Base-by-base conservation (phyloP, 2,329 filamentous ascomycete genomes). In the Hypoxylon rubiginosum region DNA sequence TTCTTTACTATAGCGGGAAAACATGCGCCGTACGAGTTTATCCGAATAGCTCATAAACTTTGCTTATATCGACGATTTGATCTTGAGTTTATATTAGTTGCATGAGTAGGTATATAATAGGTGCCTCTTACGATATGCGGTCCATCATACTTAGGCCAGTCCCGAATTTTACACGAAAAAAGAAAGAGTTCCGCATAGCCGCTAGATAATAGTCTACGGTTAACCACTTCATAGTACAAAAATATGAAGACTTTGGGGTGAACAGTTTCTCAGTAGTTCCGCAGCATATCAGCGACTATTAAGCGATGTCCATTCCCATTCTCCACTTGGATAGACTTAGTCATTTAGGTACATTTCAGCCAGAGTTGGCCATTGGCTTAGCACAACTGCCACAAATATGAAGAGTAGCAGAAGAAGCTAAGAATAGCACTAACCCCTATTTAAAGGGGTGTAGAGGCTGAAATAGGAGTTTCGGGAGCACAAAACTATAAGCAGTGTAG, bases 371-470 rank as follows among this genome's bases (percentile, higher is more conserved):
- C n/a, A 59, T 28, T 21, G 6, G 21, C 17, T 50, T 56, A 28
- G 21, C 43, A 57, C 19, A 45, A 45, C 53, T 55, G 10, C 30
- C n/a, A 7, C 9, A 26, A 53, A 43, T 49, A 8, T 48, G 21
- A 28, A 43, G 32, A 39, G 1, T 11, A 39, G 6, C 15, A 32
- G 17, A 43, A 3, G 39, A 13, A 51, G 28, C 41, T 36, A 43
- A 54, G 34, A 36, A 30, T 4, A 46, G 49, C 6, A 46, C 28
- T 32, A n/a, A 10, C 49, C 26, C 15, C 49, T 65, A 45, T 49
- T 46, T 17, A 8, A 34, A 58, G 28, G 19, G 21, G 5, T 50
- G 34, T 7, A n/a, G 15, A 39, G 34, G 15, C 15, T 9, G 5
- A 39, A n/a, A 39, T 39, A 13, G 15, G 34, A 39, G 5, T n/a